Evolutionary conservation across 2,329 filamentous ascomycete species (phyloP).

Genomic region (Diplodia mutila): DNA sequence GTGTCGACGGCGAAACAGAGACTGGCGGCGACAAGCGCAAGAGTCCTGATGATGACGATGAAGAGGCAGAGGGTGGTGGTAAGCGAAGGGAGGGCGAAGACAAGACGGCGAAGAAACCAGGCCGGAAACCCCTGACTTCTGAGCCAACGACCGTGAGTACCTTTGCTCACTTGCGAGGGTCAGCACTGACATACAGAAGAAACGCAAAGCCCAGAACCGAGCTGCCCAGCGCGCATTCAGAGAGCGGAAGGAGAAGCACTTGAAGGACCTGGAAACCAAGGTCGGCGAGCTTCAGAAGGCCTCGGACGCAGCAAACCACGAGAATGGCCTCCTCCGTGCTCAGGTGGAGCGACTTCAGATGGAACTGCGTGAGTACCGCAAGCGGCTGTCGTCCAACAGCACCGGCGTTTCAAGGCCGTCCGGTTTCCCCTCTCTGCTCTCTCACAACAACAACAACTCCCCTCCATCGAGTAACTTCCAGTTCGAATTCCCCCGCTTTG

Average conservation of each 20-base stretch:
- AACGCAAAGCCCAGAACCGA: slow-evolving; percentile 93
- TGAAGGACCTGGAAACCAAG: slow-evolving; percentile 79
- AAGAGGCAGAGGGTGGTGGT: slow-evolving; percentile 66
- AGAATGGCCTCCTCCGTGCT: slow-evolving; percentile 82
- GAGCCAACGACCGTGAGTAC: slow-evolving; percentile 90
- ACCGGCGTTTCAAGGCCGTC: slow-evolving; percentile 50
- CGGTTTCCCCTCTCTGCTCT: slow-evolving; percentile 51
- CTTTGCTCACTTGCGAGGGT: neutral
- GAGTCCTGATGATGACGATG: slow-evolving; percentile 64
- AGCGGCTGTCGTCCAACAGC: slow-evolving; percentile 71
- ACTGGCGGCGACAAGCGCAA: slow-evolving; percentile 71
- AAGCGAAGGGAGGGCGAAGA: slow-evolving; percentile 83
- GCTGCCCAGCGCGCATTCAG: slow-evolving; percentile 92
- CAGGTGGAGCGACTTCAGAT: slow-evolving; percentile 85
- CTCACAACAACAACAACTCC: slow-evolving; percentile 48
- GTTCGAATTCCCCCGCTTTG: slow-evolving; percentile 96
- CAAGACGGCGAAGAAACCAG: slow-evolving; percentile 91
- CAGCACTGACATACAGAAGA: slow-evolving; percentile 57
- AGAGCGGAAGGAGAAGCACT: slow-evolving; percentile 90
- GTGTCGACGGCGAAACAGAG: slow-evolving; percentile 42
- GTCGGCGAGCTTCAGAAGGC: slow-evolving; percentile 73
- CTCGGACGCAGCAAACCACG: slow-evolving; percentile 79
- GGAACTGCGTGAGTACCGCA: slow-evolving; percentile 89
- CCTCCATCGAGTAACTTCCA: slow-evolving; percentile 74
- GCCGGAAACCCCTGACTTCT: slow-evolving; percentile 90